Base-by-base conservation (phyloP, 169 alveolate species). In the Cryptosporidium meleagridis region DNA sequence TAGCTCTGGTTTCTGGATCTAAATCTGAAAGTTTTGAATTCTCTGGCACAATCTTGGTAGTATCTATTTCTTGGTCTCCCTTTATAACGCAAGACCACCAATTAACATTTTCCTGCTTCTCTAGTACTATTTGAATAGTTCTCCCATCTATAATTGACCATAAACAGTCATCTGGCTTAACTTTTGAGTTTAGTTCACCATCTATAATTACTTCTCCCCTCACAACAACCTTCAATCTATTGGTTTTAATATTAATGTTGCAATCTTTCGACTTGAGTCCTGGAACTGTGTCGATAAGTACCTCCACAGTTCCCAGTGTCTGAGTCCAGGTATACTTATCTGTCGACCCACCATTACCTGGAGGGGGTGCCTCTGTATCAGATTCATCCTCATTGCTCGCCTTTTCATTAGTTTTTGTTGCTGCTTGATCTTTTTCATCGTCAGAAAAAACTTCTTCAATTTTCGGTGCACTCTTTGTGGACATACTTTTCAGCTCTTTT, bases 41-140 rank as follows among this genome's bases (percentile, higher is more conserved):
- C 94, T 97, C 99, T 21, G 99, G 99, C 23, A 97, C 99, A 55
- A 98, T 96, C 91, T 97, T 98, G 86, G 96, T 94, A 39, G 99
- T 98, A 92, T 98, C 98, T 84, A 98, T 98, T 92, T 97, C 98
- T 1, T 96, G 94, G 89, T 96, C 98, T 18, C 99, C 99, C 75
- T 95, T 96, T 53, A 97, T 85, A 9, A 96, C 99, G 35, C 99
- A 94, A 26, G 97, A 87, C 99, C 99, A 98, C 99, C 99, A 98
- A 71, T 96, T 95, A 97, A 95, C 95, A 16, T 85, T 92, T 85
- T 97, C 98, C 53, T 86, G 91, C 91, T 98, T 98, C 62, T 96
- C 99, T 41, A 98, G 87, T 37, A 96, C 94, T 23, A 98, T 84
- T 61, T 95, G 96, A 21, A 97, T 92, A 14, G 94, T 92, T 70